These are phyloP conservation scores for Castanea sativa DNA, from an alignment of 306 rosid genomes.

Conservation along the genomic window DNA sequence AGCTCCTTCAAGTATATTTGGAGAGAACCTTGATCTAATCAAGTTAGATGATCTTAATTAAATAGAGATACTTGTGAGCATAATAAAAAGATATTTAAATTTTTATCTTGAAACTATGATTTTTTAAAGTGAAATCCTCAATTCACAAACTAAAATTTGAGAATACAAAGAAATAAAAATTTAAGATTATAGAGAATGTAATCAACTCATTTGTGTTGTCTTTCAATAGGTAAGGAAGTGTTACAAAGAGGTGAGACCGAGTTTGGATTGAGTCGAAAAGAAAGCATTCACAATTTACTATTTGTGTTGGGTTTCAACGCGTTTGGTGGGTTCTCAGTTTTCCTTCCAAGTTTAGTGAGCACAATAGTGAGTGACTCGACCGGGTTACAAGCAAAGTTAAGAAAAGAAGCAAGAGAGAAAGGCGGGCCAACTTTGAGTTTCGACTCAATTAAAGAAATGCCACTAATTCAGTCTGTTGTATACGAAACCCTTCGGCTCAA, in stretches of 20 bases:
- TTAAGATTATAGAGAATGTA: no score
- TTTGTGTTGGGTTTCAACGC: conserved; percentile 86
- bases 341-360: conserved; percentile 52
- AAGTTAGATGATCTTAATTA: no score
- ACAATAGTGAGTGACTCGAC: conserved; percentile 39
- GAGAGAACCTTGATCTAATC: no score
- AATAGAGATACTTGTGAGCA: no score
- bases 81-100: no score
- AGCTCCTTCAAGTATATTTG: no score
- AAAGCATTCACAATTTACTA: conserved; percentile 71
- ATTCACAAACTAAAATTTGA: no score
- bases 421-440: conserved; percentile 57
- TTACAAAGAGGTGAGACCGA: conserved; percentile 45
- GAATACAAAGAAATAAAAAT: no score
- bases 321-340: conserved; percentile 80
- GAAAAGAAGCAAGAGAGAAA: conserved; percentile 58
- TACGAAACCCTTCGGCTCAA: conserved; percentile 73
- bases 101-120: no score
- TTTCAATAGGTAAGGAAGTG: conserved; percentile 54
- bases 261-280: conserved; percentile 65
- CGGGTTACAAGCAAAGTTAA: conserved; percentile 53
- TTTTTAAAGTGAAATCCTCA: no score
- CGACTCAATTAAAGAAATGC: conserved; percentile 58
- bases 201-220: not conserved
- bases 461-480: conserved; percentile 63